Conservation (phyloP, 192 early-diverging fungal species). For the Podila minutissima region DNA sequence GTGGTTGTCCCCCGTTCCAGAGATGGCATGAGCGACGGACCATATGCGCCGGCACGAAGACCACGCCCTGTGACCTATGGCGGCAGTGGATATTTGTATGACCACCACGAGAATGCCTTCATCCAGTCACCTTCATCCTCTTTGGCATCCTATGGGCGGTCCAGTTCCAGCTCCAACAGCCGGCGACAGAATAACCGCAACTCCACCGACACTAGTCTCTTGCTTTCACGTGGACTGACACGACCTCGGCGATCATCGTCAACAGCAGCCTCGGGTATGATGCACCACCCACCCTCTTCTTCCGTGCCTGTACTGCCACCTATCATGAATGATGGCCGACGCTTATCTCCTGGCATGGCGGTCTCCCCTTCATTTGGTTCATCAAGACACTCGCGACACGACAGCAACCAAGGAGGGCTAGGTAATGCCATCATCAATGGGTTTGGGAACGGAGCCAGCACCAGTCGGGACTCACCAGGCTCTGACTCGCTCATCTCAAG, state of each 20-base stretch:
- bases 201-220: conserved; percentile 23
- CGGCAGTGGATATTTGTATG: conserved; percentile 41
- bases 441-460: background rate
- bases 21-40: conserved; percentile 29
- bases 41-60: conserved; percentile 26
- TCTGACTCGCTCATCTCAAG: conserved; percentile 35
- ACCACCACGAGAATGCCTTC: conserved; percentile 44
- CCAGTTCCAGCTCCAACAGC: conserved; percentile 1
- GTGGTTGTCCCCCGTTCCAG: conserved; percentile 27
- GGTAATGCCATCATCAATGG: background rate
- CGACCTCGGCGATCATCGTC: conserved; percentile 39
- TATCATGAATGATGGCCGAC: conserved; percentile 26
- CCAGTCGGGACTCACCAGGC: conserved; percentile 33
- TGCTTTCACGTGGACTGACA: conserved; percentile 34
- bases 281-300: conserved; percentile 2
- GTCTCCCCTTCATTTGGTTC: conserved; percentile 22
- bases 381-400: conserved; percentile 28
- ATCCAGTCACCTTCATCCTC: conserved; percentile 38
- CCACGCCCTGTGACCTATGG: conserved; percentile 44
- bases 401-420: conserved; percentile 12
- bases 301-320: conserved; percentile 35
- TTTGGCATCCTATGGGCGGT: conserved; percentile 9
- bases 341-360: conserved; percentile 30
- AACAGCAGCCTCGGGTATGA: conserved; percentile 18
- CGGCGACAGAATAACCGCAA: conserved; percentile 34